Conservation (phyloP, 129 eudicot species). For the Helichrysum umbraculigerum region DNA sequence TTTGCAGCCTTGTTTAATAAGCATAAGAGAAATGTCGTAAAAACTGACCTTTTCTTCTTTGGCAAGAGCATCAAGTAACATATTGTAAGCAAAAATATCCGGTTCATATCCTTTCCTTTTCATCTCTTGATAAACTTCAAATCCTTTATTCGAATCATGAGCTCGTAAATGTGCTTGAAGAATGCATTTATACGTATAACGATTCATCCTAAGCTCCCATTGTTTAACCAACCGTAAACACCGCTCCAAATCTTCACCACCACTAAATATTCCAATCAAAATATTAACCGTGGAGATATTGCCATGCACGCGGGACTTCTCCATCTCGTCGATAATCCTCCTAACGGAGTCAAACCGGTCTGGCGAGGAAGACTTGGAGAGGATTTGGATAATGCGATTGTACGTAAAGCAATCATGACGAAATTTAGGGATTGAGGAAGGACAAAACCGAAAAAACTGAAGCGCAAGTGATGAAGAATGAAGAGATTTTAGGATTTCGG, state of each 20-base stretch:
- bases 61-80: slow-evolving; percentile 86
- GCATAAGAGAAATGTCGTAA: neutral
- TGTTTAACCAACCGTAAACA: slow-evolving; percentile 66
- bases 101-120: slow-evolving; percentile 54
- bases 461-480: slow-evolving; percentile 58
- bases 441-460: slow-evolving; percentile 68
- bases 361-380: slow-evolving; percentile 49
- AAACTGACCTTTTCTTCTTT: slow-evolving; percentile 67
- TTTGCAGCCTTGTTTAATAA: neutral
- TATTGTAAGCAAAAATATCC: slow-evolving; percentile 67
- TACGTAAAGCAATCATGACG: slow-evolving; percentile 82
- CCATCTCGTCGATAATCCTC: slow-evolving; percentile 60
- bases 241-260: slow-evolving; percentile 52
- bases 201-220: slow-evolving; percentile 79
- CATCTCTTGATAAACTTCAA: slow-evolving; percentile 55
- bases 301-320: slow-evolving; percentile 48
- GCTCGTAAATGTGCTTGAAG: slow-evolving; percentile 80
- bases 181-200: slow-evolving; percentile 72
- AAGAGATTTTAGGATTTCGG: slow-evolving; percentile 80
- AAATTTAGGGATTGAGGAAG: slow-evolving; percentile 61
- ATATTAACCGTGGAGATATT: slow-evolving; percentile 79
- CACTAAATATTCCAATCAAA: slow-evolving; percentile 63
- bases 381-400: slow-evolving; percentile 60
- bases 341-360: slow-evolving; percentile 45
- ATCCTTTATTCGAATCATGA: slow-evolving; percentile 42